These are phyloP conservation scores for Choanephora cucurbitarum DNA, from an alignment of 371 early-diverging fungal species.

Conservation along the genomic window DNA sequence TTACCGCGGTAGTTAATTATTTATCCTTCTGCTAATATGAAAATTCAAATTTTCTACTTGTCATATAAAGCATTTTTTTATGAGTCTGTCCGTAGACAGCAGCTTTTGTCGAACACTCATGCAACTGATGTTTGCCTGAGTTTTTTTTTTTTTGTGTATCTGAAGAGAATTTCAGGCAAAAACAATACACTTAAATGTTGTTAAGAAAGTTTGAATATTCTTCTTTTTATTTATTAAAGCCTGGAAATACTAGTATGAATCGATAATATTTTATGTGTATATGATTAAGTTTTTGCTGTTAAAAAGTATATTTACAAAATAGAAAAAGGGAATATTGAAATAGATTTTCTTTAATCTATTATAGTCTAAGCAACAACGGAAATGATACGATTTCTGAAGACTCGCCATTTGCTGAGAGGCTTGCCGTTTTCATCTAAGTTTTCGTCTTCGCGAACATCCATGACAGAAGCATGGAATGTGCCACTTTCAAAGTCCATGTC, in stretches of 20 bases:
- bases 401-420: constrained; percentile 32
- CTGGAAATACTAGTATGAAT: background rate
- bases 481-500: constrained; percentile 58
- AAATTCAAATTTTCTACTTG: too few relatives aligned
- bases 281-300: background rate
- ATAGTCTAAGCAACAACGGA: constrained; percentile 27
- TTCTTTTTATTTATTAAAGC: too few relatives aligned
- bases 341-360: background rate
- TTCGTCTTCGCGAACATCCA: constrained; percentile 30
- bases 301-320: constrained; percentile 47
- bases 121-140: too few relatives aligned
- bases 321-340: constrained; percentile 8
- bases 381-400: constrained; percentile 17
- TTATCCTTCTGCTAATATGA: too few relatives aligned
- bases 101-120: too few relatives aligned
- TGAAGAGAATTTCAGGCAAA: too few relatives aligned
- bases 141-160: too few relatives aligned
- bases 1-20: constrained; percentile 78
- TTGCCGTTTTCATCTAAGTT: constrained; percentile 26
- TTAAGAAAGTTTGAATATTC: too few relatives aligned
- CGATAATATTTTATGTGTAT: constrained; percentile 15
- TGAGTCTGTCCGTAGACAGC: too few relatives aligned
- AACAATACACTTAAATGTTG: too few relatives aligned
- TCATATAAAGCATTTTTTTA: too few relatives aligned
- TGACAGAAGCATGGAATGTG: constrained; percentile 24